Evolutionary conservation across 2,329 filamentous ascomycete genomes (phyloP).

Genomic region (Alternaria dauci): DNA sequence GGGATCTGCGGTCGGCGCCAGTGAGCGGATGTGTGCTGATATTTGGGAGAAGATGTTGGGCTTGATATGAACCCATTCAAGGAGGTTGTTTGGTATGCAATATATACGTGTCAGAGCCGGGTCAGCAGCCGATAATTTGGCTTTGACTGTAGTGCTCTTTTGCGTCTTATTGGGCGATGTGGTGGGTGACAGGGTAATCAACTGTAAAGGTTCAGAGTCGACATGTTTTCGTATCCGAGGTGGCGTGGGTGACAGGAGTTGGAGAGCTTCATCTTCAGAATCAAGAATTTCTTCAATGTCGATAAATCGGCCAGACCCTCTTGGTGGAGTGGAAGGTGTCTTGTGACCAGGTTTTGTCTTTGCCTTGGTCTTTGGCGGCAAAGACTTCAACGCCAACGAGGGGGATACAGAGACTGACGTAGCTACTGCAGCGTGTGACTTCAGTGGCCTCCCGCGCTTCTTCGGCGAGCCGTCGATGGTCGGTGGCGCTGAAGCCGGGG

Average conservation of each 20-base stretch:
- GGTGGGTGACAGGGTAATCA: slow-evolving; percentile 14
- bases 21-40: slow-evolving; percentile 57
- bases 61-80: slow-evolving; percentile 47
- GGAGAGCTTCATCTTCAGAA: slow-evolving; percentile 47
- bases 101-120: slow-evolving; percentile 17
- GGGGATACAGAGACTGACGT: slow-evolving; percentile 7
- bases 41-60: slow-evolving; percentile 58
- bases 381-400: slow-evolving; percentile 9
- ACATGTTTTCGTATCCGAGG: slow-evolving; percentile 35
- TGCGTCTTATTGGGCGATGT: slow-evolving; percentile 6
- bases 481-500: slow-evolving; percentile 8
- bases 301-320: slow-evolving; percentile 35
- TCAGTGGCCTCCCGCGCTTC: slow-evolving; percentile 34
- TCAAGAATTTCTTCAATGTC: slow-evolving; percentile 52
- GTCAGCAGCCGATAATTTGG: neutral
- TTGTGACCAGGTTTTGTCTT: neutral
- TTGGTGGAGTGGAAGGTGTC: slow-evolving; percentile 23
- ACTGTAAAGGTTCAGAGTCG: slow-evolving; percentile 27
- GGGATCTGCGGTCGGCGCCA: slow-evolving; percentile 52
- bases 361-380: slow-evolving; percentile 1
- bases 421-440: slow-evolving; percentile 22
- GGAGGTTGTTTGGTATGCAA: slow-evolving; percentile 24
- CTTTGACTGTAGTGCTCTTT: neutral
- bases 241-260: slow-evolving; percentile 45
- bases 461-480: slow-evolving; percentile 20